Percentiles rank a stretch among this genome's conserved stretches.
phyloP scores from a whole-genome alignment of 1,284 basidiomycete genomes.

The Pseudozyma pruni region DNA sequence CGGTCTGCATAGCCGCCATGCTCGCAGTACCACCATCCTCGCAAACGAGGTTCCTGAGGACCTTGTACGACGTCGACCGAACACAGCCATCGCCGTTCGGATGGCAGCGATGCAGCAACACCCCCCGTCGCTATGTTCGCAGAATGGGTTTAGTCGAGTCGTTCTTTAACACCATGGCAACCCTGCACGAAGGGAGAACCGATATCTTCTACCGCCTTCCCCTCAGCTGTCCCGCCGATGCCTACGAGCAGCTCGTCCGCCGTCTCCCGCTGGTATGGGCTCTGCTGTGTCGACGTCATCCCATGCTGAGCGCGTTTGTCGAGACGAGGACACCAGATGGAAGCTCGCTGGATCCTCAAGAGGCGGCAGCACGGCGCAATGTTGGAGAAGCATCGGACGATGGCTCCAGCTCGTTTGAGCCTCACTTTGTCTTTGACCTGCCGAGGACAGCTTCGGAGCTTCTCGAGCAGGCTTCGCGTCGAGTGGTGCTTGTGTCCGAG shows the following conservation, averaged over 20 bases:
- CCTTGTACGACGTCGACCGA: slow-evolving; percentile 42
- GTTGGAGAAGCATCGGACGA: slow-evolving; percentile 34
- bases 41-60: slow-evolving; percentile 26
- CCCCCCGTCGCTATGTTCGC: slow-evolving; percentile 22
- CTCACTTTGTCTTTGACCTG: slow-evolving; percentile 39
- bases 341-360: slow-evolving; percentile 12
- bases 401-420: slow-evolving; percentile 42
- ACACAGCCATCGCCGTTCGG: slow-evolving; percentile 36
- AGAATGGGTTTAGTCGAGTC: slow-evolving; percentile 47
- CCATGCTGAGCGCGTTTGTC: slow-evolving; percentile 27
- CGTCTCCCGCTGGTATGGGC: slow-evolving; percentile 41
- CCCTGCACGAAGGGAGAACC: slow-evolving; percentile 43
- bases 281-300: slow-evolving; percentile 43
- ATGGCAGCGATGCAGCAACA: slow-evolving; percentile 25
- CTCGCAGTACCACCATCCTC: slow-evolving; percentile 22
- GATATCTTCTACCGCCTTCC: slow-evolving; percentile 45
- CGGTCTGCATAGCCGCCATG: slow-evolving; percentile 9
- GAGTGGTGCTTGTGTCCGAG: slow-evolving; percentile 12
- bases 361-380: slow-evolving; percentile 25
- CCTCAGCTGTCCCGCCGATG: slow-evolving; percentile 18
- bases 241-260: slow-evolving; percentile 16
- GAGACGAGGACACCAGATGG: slow-evolving; percentile 32
- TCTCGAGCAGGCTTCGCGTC: slow-evolving; percentile 18
- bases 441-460: slow-evolving; percentile 18
- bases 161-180: slow-evolving; percentile 49